Percentiles rank a stretch among this genome's conserved stretches.
phyloP scores from a whole-genome alignment of 2,329 filamentous ascomycete species.

The Alternaria alternata region DNA sequence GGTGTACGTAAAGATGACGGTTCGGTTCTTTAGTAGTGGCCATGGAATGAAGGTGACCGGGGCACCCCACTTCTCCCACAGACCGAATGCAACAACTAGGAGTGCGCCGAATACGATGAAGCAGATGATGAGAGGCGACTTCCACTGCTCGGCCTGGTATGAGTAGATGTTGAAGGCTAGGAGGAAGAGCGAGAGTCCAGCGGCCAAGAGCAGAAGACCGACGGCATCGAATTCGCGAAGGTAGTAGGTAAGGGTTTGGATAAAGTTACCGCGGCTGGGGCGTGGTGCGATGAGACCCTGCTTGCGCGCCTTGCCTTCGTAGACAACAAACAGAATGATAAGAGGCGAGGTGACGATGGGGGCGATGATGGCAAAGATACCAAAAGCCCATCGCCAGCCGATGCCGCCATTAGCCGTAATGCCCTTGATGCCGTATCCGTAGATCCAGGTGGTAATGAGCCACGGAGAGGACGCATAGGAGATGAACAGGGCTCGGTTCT shows the following conservation, averaged over 20 bases:
- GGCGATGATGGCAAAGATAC: slow-evolving; percentile 70
- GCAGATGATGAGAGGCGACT: slow-evolving; percentile 51
- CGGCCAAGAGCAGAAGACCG: slow-evolving; percentile 68
- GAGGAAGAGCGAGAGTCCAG: slow-evolving; percentile 70
- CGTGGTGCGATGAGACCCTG: slow-evolving; percentile 59
- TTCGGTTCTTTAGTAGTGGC: slow-evolving; percentile 59
- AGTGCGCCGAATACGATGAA: slow-evolving; percentile 52
- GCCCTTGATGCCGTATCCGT: slow-evolving; percentile 34
- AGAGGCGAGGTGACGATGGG: slow-evolving; percentile 69
- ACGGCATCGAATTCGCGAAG: slow-evolving; percentile 69
- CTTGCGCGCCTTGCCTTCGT: slow-evolving; percentile 68
- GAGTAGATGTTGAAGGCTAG: slow-evolving; percentile 70
- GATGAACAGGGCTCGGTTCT: slow-evolving; percentile 68
- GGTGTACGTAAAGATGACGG: slow-evolving; percentile 62
- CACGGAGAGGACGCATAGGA: slow-evolving; percentile 54
- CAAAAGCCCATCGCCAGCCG: slow-evolving; percentile 73
- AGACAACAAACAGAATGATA: slow-evolving; percentile 64
- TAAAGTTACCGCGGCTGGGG: slow-evolving; percentile 57
- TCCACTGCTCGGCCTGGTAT: slow-evolving; percentile 45
- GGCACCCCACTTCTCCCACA: slow-evolving; percentile 54
- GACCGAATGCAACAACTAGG: slow-evolving; percentile 48
- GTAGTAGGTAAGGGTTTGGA: slow-evolving; percentile 63
- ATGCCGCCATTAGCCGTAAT: slow-evolving; percentile 58
- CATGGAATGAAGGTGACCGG: slow-evolving; percentile 56
- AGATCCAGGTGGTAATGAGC: slow-evolving; percentile 45